A percentile compares a stretch with the other conserved stretches of the same genome.
Evolutionary conservation across 1,284 basidiomycete species (phyloP).

Genomic region (Salmacisia buchloeana): DNA sequence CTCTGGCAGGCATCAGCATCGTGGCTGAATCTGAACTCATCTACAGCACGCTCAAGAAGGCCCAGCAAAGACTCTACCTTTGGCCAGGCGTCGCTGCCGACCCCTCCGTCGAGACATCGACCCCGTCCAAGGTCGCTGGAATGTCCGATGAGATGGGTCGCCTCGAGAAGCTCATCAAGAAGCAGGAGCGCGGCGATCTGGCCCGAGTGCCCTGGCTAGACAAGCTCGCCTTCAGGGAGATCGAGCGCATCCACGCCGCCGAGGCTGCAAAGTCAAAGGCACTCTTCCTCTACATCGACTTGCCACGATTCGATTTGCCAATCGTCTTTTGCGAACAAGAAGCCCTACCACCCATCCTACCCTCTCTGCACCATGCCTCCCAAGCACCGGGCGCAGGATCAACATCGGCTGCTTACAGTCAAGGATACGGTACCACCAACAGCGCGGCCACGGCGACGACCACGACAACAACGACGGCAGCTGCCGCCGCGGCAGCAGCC

Average conservation of each 20-base stretch:
- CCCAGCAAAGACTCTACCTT: conserved; percentile 72
- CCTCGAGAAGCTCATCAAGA: conserved; percentile 92
- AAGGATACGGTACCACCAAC: background rate
- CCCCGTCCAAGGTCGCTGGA: conserved; percentile 57
- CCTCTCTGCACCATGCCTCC: conserved; percentile 8
- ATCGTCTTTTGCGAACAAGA: conserved; percentile 75
- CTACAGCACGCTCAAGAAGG: conserved; percentile 68
- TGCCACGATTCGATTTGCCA: conserved; percentile 95
- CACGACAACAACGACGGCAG: conserved; percentile 15
- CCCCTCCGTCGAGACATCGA: conserved; percentile 70
- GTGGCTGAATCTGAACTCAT: background rate
- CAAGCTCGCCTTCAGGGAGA: conserved; percentile 81
- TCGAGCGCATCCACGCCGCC: conserved; percentile 62
- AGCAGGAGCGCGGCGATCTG: conserved; percentile 90
- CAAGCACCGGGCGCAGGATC: background rate
- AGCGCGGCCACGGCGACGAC: background rate
- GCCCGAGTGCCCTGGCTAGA: conserved; percentile 93
- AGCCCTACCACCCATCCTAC: background rate
- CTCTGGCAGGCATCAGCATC: background rate
- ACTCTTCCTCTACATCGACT: conserved; percentile 80
- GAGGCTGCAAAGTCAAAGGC: conserved; percentile 29
- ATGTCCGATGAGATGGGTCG: conserved; percentile 82
- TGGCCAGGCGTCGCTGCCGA: conserved; percentile 81
- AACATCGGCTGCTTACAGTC: background rate
- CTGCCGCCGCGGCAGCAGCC: conserved; percentile 24